Base-by-base conservation (phyloP, 257 asterid species). In the Solanum bulbocastanum region DNA sequence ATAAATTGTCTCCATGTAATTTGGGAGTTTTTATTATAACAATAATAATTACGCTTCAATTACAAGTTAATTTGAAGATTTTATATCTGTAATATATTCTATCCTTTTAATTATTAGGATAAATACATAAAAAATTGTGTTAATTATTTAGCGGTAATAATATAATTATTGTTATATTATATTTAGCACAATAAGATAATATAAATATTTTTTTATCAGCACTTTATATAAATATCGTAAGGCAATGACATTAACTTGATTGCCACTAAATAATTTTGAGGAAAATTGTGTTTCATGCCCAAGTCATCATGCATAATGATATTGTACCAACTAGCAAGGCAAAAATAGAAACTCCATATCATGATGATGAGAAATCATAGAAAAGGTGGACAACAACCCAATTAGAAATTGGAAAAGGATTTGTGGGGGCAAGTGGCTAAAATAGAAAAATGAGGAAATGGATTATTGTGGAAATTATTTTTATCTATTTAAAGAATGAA, bases 361-460 rank as follows among this genome's bases (percentile, higher is more conserved):
- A 81, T 46, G 68, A 81, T 46, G 85, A 46, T 46, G 68, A 81
- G 68, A n/a, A 81, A 46, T 46, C 85, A 46, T 46, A 30, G 42
- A 46, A 5, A 46, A 81, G 20, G 44, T 35, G 44, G 44, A 85
- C 14, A 46, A 18, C 30, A 83, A 13, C 35, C 81, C 27, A 88
- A 49, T 86, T n/a, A 25, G 22, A 88, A 79, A 78, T 49, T n/a
- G 84, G 71, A 56, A 82, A 69, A 86, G 86, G 87, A 85, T 79
- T 81, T 72, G 87, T 88, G 27, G 89, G 88, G 89, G 86, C 89
- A 84, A 87, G 44, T 52, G 12, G 36, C 65, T 27, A 44, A 74
- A 69, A 32, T 44, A 23, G 37, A 20, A 22, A 22, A 6, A 74
- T 4, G 22, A 42, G 33, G 25, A 8, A n/a, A 10, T 44, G 2